Evolutionary conservation across 2,329 filamentous ascomycete species (phyloP).

Genomic region (Alternaria angustiovoidea): DNA sequence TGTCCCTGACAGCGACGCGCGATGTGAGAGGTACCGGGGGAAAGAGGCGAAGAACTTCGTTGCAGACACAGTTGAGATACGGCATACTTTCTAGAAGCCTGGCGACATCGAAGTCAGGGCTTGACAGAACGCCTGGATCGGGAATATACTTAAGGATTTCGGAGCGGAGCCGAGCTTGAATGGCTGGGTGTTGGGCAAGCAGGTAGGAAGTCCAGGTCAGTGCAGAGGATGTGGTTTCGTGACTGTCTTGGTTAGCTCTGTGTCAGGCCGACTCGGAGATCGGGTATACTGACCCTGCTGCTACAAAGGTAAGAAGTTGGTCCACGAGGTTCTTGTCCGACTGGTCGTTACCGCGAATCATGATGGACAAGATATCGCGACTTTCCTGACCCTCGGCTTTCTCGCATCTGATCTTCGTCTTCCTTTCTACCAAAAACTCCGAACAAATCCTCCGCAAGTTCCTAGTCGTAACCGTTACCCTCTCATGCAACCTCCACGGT

Average conservation of each 20-base stretch:
- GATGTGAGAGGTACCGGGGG: constrained; percentile 49
- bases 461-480: constrained; percentile 49
- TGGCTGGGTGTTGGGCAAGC: constrained; percentile 69
- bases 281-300: constrained; percentile 57
- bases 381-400: constrained; percentile 41
- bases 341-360: constrained; percentile 63
- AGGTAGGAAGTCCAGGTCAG: constrained; percentile 79
- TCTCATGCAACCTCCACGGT: constrained; percentile 58
- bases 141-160: constrained; percentile 72
- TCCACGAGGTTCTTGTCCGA: constrained; percentile 62
- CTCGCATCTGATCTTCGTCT: constrained; percentile 48
- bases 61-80: constrained; percentile 57
- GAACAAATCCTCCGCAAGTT: constrained; percentile 54
- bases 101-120: constrained; percentile 39
- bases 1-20: constrained; percentile 44
- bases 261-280: neutral
- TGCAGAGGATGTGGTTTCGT: constrained; percentile 79
- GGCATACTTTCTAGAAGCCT: constrained; percentile 54
- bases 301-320: constrained; percentile 65
- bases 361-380: constrained; percentile 57
- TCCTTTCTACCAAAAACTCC: constrained; percentile 59
- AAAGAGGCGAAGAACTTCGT: constrained; percentile 52
- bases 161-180: constrained; percentile 71
- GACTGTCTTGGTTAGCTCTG: constrained; percentile 47
- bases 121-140: constrained; percentile 34